Evolutionary conservation across 2,329 filamentous ascomycete genomes (phyloP), one percentile per base, ranked within the genome.

Genomic region (Bipolaris oryzae): DNA sequence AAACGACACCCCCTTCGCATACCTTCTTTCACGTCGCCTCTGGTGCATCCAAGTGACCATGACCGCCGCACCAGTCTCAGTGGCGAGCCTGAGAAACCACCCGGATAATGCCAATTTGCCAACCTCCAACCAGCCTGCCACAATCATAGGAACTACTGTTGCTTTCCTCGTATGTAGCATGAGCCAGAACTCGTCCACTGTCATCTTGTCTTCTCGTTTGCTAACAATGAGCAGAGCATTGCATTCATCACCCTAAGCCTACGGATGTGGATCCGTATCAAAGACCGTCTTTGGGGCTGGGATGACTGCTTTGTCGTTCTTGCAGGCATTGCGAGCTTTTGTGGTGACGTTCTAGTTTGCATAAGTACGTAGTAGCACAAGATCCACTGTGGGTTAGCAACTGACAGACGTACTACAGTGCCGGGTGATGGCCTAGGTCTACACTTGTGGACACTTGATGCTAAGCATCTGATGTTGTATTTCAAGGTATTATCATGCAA

Each of bases 291-390:
- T 13, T 72, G 68, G 63, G 71, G 75, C n/a, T 75, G 69, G 69
- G 75, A 77, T 48, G 75, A 77, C 54, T 31, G 67, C 2, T 72
- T 75, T 10, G 69, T 77, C 15, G 47, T 71, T 15, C 56, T 76
- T 7, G 70, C 74, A 9, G 61, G 50, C 9, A 47, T 70, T 10
- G 54, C 67, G 5, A 67, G 61, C 41, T 57, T 66, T 4, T 54
- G 62, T 9, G 75, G 72, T 6, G 69, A 74, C 11, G 58, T 35
- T 13, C 52, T 76, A 11, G 68, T 72, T 13, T 74, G 70, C 39
- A 28, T 73, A 7, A 70, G 74, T 77, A 68, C 44, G 73, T 7
- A 65, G 10, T 25, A 37, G 25, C 13, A 4, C 13, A 10, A 15
- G 7, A 35, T 9, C 4, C n/a, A 34, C 9, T 7, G 16, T 25